These are phyloP conservation scores for Actinomucor elegans DNA, from an alignment of 371 early-diverging fungal genomes.

Conservation along the genomic window DNA sequence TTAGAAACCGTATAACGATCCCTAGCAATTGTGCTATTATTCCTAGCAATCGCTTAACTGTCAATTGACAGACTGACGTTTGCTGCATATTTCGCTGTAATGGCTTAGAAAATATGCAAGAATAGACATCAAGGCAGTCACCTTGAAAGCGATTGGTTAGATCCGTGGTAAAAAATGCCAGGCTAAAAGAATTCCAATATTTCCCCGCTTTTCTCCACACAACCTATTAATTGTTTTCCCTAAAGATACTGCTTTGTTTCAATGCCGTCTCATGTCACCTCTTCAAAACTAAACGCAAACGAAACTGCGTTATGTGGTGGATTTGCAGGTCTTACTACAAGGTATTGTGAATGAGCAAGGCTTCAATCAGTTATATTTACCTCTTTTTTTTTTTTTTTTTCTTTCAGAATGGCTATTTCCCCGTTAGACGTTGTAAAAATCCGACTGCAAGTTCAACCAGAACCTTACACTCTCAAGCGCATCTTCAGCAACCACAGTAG, in stretches of 20 bases:
- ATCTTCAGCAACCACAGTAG: background rate
- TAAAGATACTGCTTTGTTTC: too few species aligned
- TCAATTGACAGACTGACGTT: too few species aligned
- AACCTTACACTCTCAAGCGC: constrained; percentile 3
- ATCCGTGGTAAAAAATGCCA: too few species aligned
- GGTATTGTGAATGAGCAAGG: constrained; percentile 15
- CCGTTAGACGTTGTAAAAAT: constrained; percentile 94
- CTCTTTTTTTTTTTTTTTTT: background rate
- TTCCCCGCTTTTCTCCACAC: constrained; percentile 3
- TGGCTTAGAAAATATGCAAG: too few species aligned
- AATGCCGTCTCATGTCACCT: constrained; percentile 32
- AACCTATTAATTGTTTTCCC: too few species aligned
- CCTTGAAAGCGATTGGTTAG: too few species aligned
- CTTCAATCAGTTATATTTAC: background rate
- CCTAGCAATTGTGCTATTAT: too few species aligned
- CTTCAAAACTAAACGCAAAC: constrained; percentile 44
- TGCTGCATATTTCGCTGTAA: too few species aligned
- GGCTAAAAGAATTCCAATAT: too few species aligned
- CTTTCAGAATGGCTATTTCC: constrained; percentile 61
- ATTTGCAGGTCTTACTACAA: constrained; percentile 60
- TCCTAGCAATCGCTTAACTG: too few species aligned
- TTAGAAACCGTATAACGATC: too few species aligned
- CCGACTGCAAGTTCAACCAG: constrained; percentile 64
- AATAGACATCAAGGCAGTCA: too few species aligned
- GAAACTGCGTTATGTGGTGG: constrained; percentile 65